These are phyloP conservation scores for Sugiyamaella japonica DNA, from an alignment of 1,139 yeast species.

Conservation along the genomic window DNA sequence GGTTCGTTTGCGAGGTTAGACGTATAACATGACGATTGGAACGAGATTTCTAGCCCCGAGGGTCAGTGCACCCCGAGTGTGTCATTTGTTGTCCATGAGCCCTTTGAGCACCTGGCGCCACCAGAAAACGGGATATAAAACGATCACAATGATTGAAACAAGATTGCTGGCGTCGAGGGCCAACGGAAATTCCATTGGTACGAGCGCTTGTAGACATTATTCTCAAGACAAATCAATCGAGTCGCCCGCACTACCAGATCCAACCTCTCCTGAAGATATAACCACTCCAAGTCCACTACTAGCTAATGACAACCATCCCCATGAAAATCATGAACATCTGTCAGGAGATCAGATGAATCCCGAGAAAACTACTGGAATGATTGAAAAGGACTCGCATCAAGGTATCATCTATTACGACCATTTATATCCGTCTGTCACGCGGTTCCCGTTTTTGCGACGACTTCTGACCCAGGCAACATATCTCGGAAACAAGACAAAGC, in stretches of 20 bases:
- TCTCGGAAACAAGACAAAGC: constrained; percentile 20
- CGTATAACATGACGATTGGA: background rate
- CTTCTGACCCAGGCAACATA: constrained; percentile 13
- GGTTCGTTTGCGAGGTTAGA: no score
- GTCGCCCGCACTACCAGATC: background rate
- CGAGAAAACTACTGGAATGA: constrained; percentile 54
- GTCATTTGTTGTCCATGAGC: background rate
- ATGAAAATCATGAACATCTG: background rate
- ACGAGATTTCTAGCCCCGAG: background rate
- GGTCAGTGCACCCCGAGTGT: background rate
- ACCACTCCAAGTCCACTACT: background rate
- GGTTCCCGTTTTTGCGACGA: constrained; percentile 21
- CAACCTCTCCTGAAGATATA: constrained; percentile 5
- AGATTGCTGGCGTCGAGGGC: background rate
- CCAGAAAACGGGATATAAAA: background rate
- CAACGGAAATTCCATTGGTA: background rate
- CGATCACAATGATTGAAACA: background rate
- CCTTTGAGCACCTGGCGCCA: background rate
- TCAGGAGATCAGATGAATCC: constrained; percentile 32
- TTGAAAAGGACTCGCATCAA: constrained; percentile 52
- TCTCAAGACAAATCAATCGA: background rate
- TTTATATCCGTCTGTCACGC: constrained; percentile 34
- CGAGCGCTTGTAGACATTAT: no score
- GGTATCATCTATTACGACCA: constrained; percentile 47
- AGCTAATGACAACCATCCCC: background rate